Conservation (phyloP, 768 basidiomycete species). For the Termitomyces sp. region DNA sequence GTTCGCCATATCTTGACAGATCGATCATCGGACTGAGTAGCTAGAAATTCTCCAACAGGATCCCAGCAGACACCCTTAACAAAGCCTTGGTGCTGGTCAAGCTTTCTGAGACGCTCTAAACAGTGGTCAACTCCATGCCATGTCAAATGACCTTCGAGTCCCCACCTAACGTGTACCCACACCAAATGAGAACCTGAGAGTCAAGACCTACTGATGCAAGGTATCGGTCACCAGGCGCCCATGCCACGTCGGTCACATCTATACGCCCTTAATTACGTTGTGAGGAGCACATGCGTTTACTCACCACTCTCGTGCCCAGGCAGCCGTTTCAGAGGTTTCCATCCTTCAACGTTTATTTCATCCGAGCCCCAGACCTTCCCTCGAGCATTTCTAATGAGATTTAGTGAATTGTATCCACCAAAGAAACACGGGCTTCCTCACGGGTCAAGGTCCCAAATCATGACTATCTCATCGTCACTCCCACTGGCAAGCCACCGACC, state of each 20-base stretch:
- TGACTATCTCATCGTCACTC: constrained; percentile 90
- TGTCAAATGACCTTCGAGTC: constrained; percentile 15
- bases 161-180: constrained; percentile 82
- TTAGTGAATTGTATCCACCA: constrained; percentile 4
- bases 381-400: constrained; percentile 51
- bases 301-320: constrained; percentile 93
- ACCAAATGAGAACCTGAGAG: constrained; percentile 89
- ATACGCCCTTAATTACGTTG: constrained; percentile 4
- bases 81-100: constrained; percentile 90
- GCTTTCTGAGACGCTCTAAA: constrained; percentile 73
- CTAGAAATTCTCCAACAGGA: constrained; percentile 94
- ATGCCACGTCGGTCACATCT: constrained; percentile 96
- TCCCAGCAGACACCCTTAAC: constrained; percentile 99
- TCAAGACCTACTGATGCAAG: constrained; percentile 93
- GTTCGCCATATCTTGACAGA: constrained; percentile 97
- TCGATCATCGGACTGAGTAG: constrained; percentile 96
- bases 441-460: constrained; percentile 98
- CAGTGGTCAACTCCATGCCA: not conserved
- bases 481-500: constrained; percentile 94
- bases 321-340: constrained; percentile 89
- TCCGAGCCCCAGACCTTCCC: constrained; percentile 93
- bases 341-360: constrained; percentile 94
- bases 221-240: constrained; percentile 90
- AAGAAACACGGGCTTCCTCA: constrained; percentile 37
- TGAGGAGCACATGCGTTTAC: constrained; percentile 16